Percentiles rank a stretch among this genome's conserved stretches.
Conservation (phyloP, 2,329 filamentous ascomycete species). For the Colletotrichum abscissum region DNA sequence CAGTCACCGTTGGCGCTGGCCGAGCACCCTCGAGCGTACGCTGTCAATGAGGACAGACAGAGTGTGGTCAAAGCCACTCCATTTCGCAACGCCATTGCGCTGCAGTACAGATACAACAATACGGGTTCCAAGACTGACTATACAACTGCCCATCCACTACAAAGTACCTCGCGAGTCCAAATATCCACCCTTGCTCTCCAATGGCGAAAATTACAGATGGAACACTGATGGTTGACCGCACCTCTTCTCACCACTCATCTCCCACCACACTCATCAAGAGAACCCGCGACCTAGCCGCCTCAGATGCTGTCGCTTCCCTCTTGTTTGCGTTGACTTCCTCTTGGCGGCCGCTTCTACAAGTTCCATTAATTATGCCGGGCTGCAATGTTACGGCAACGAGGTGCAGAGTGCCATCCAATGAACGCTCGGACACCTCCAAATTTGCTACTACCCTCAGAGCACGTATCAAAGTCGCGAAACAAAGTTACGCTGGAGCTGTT, state of each 20-base stretch:
- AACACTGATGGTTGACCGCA: neutral
- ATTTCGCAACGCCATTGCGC: neutral
- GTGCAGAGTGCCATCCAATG: constrained; percentile 31
- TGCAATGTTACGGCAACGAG: constrained; percentile 20
- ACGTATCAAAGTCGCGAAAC: constrained; percentile 31
- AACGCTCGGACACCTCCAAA: constrained; percentile 33
- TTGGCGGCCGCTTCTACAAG: constrained; percentile 7
- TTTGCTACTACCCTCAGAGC: constrained; percentile 20
- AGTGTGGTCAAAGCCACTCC: constrained; percentile 26
- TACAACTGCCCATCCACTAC: neutral
- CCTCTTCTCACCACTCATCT: constrained; percentile 26
- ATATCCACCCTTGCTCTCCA: neutral
- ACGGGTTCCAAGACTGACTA: neutral
- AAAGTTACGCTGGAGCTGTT: constrained; percentile 35
- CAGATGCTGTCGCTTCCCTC: constrained; percentile 8
- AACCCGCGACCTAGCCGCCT: neutral
- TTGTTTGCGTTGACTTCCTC: constrained; percentile 10
- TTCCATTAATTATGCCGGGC: constrained; percentile 4
- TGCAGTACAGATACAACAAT: neutral
- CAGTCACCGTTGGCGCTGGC: constrained; percentile 3
- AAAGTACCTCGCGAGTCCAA: neutral
- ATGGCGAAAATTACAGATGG: constrained; percentile 2
- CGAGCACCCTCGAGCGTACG: constrained; percentile 7
- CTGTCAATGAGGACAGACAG: constrained; percentile 16
- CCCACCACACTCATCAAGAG: constrained; percentile 13